Evolutionary conservation across 495 filamentous ascomycete genomes (phyloP).

Genomic region (Aspergillus funiculosus): DNA sequence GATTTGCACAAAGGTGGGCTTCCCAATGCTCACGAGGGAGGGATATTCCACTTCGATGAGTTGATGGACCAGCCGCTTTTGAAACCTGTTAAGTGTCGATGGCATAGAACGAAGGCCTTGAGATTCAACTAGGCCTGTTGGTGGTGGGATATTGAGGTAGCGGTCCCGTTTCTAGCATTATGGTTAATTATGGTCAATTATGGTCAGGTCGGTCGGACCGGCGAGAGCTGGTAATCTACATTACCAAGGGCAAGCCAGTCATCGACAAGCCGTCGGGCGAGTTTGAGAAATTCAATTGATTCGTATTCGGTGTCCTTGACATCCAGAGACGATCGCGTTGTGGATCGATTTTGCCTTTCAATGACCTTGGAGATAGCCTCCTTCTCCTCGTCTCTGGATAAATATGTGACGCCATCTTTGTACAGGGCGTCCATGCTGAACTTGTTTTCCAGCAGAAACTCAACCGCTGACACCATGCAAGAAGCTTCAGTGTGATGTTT

Average conservation of each 20-base stretch:
- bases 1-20: constrained; percentile 48
- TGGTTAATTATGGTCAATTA: too few relatives aligned
- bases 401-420: constrained; percentile 57
- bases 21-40: constrained; percentile 41
- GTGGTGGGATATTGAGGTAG: constrained; percentile 31
- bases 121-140: constrained; percentile 5
- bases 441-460: constrained; percentile 57
- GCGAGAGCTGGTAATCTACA: constrained; percentile 13
- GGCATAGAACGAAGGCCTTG: constrained; percentile 10
- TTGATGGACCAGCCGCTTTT: constrained; percentile 65
- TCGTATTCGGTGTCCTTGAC: constrained; percentile 50
- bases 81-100: constrained; percentile 37
- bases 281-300: constrained; percentile 50
- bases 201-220: constrained; percentile 4
- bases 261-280: constrained; percentile 38
- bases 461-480: constrained; percentile 44
- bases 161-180: constrained; percentile 15
- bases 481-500: constrained; percentile 3
- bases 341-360: constrained; percentile 29
- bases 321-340: constrained; percentile 34
- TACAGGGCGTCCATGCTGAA: constrained; percentile 58
- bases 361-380: constrained; percentile 27
- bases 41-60: constrained; percentile 61
- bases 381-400: constrained; percentile 60
- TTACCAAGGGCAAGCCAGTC: constrained; percentile 38